Percentiles rank a stretch among this genome's conserved stretches.
phyloP scores from a whole-genome alignment of 2,329 filamentous ascomycete genomes.

The Epicoccum nigrum region DNA sequence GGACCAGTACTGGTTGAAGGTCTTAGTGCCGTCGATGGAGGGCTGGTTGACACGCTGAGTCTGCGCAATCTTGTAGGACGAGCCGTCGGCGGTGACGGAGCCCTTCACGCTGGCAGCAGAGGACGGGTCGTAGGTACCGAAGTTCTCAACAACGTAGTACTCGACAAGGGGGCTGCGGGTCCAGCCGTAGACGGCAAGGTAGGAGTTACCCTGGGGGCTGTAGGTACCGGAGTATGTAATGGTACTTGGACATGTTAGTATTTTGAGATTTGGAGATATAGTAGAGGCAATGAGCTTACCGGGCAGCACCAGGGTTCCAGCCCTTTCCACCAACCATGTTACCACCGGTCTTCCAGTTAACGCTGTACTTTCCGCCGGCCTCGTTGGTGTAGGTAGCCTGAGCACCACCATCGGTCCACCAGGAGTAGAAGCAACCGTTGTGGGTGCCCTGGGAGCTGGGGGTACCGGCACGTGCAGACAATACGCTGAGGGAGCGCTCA shows the following conservation, averaged over 20 bases:
- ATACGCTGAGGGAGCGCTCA: slow-evolving; percentile 42
- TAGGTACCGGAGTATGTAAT: slow-evolving; percentile 46
- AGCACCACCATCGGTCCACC: slow-evolving; percentile 63
- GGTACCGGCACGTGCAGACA: slow-evolving; percentile 48
- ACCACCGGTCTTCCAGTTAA: slow-evolving; percentile 58
- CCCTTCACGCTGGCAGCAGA: slow-evolving; percentile 50
- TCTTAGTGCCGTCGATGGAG: slow-evolving; percentile 57
- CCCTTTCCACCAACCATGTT: slow-evolving; percentile 66
- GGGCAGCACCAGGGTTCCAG: slow-evolving; percentile 60
- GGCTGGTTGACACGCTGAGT: slow-evolving; percentile 50
- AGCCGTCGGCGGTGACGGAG: slow-evolving; percentile 38
- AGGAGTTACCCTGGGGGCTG: slow-evolving; percentile 47
- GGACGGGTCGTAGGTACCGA: slow-evolving; percentile 57
- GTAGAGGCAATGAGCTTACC: slow-evolving; percentile 48
- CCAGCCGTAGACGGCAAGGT: slow-evolving; percentile 66
- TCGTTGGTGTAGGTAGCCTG: slow-evolving; percentile 63
- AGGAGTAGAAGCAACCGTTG: slow-evolving; percentile 66
- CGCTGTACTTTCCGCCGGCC: slow-evolving; percentile 57
- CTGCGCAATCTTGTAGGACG: slow-evolving; percentile 40
- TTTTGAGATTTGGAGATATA: no score
- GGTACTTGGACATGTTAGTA: slow-evolving; percentile 24
- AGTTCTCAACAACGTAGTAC: slow-evolving; percentile 61
- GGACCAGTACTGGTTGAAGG: slow-evolving; percentile 61
- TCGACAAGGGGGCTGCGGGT: slow-evolving; percentile 60
- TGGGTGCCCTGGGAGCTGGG: slow-evolving; percentile 58